Conservation (phyloP, 2,329 filamentous ascomycete genomes). For the Fusarium marasasianum region DNA sequence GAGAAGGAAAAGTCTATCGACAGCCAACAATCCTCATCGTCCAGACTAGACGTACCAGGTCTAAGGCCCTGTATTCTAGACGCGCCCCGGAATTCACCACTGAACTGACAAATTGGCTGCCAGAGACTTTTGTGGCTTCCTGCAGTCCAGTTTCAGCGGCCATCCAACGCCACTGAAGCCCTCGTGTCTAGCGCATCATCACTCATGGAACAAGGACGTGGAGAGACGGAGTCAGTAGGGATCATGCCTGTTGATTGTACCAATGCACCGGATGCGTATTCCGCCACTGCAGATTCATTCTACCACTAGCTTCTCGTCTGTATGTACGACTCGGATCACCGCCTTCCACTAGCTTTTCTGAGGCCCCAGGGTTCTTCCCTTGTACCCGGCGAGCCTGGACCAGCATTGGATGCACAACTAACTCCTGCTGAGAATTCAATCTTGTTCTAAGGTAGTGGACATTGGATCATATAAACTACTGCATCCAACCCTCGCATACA, state of each 20-base stretch:
- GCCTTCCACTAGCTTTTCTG: constrained; percentile 25
- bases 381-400: constrained; percentile 24
- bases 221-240: background rate
- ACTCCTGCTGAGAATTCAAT: background rate
- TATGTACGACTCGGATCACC: constrained; percentile 34
- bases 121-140: background rate
- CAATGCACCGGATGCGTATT: constrained; percentile 1
- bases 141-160: background rate
- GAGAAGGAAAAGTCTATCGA: background rate
- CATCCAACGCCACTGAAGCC: background rate
- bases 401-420: background rate
- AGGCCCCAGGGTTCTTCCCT: constrained; percentile 10
- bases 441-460: background rate
- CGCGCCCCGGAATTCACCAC: background rate
- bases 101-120: background rate
- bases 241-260: background rate
- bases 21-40: background rate
- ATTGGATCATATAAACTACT: constrained; percentile 1
- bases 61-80: background rate
- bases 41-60: background rate
- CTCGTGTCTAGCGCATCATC: background rate
- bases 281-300: constrained; percentile 7
- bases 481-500: background rate
- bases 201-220: background rate
- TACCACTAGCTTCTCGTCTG: background rate